Conservation (phyloP, 2,329 filamentous ascomycete species). For the Colletotrichum horii region DNA sequence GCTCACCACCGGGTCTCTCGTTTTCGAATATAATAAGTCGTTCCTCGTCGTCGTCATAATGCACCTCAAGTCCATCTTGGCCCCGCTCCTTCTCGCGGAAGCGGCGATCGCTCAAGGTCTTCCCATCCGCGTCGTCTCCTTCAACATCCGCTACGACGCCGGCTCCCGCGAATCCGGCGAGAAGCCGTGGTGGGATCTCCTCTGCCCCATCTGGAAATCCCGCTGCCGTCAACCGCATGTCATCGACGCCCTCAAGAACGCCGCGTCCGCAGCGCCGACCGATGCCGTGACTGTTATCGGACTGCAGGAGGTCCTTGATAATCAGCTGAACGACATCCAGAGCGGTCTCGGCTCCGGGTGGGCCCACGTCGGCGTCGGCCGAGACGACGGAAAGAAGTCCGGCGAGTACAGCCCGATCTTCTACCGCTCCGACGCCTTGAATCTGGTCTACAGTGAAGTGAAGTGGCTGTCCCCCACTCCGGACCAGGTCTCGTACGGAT, state of each 20-base stretch:
- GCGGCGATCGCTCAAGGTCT: slow-evolving; percentile 1
- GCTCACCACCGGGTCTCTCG: neutral
- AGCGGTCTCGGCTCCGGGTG: slow-evolving; percentile 50
- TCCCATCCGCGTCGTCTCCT: slow-evolving; percentile 63
- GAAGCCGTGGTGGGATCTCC: slow-evolving; percentile 57
- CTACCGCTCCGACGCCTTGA: slow-evolving; percentile 60
- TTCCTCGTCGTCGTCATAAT: neutral
- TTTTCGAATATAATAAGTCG: neutral
- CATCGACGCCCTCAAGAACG: slow-evolving; percentile 59
- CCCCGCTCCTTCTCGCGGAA: neutral
- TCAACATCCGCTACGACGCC: slow-evolving; percentile 73
- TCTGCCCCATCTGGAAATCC: neutral
- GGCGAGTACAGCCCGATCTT: slow-evolving; percentile 73
- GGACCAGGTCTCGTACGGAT: slow-evolving; percentile 60
- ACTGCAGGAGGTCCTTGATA: slow-evolving; percentile 71
- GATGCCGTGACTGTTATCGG: slow-evolving; percentile 58
- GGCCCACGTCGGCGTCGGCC: slow-evolving; percentile 56
- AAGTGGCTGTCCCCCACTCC: slow-evolving; percentile 70
- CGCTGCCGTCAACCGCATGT: slow-evolving; percentile 59
- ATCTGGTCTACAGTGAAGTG: slow-evolving; percentile 55
- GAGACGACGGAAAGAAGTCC: slow-evolving; percentile 58
- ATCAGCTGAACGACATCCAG: slow-evolving; percentile 66
- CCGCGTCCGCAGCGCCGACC: slow-evolving; percentile 50
- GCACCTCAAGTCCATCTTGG: slow-evolving; percentile 9
- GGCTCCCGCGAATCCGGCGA: slow-evolving; percentile 56